Conservation (phyloP, 2,329 filamentous ascomycete genomes). For the Calonectria montana region DNA sequence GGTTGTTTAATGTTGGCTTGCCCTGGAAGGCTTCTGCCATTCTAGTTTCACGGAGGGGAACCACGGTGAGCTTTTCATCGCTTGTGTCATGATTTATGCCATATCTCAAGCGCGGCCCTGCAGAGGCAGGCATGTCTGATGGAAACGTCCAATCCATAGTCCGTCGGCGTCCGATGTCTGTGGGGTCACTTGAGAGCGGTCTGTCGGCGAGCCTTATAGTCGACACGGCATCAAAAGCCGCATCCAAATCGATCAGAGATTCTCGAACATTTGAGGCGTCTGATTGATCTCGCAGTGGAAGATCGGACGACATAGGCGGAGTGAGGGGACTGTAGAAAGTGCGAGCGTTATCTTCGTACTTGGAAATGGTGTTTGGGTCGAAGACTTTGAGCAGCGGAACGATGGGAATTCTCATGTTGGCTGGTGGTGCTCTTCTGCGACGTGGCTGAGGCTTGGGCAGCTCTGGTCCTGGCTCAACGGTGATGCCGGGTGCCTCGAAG, state of each 20-base stretch:
- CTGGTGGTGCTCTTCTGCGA: slow-evolving; percentile 68
- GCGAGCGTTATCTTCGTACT: slow-evolving; percentile 72
- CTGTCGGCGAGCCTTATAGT: slow-evolving; percentile 66
- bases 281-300: slow-evolving; percentile 69
- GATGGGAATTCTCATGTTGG: slow-evolving; percentile 63
- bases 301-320: slow-evolving; percentile 60
- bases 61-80: slow-evolving; percentile 53
- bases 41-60: slow-evolving; percentile 63
- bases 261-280: slow-evolving; percentile 64
- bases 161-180: slow-evolving; percentile 63
- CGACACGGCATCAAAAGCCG: slow-evolving; percentile 67
- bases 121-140: slow-evolving; percentile 61
- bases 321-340: slow-evolving; percentile 67
- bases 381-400: slow-evolving; percentile 73
- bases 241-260: slow-evolving; percentile 74
- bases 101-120: slow-evolving; percentile 65
- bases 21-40: slow-evolving; percentile 54
- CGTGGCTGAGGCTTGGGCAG: slow-evolving; percentile 64
- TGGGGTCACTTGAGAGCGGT: slow-evolving; percentile 68
- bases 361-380: slow-evolving; percentile 73
- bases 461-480: slow-evolving; percentile 64
- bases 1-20: slow-evolving; percentile 49
- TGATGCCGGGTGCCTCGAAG: slow-evolving; percentile 69
- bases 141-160: slow-evolving; percentile 71
- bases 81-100: slow-evolving; percentile 53